Percentiles rank a stretch among this genome's conserved stretches.
Evolutionary conservation across 2,329 filamentous ascomycete genomes (phyloP).

Genomic region (Nannizziopsis arthrosporioides): DNA sequence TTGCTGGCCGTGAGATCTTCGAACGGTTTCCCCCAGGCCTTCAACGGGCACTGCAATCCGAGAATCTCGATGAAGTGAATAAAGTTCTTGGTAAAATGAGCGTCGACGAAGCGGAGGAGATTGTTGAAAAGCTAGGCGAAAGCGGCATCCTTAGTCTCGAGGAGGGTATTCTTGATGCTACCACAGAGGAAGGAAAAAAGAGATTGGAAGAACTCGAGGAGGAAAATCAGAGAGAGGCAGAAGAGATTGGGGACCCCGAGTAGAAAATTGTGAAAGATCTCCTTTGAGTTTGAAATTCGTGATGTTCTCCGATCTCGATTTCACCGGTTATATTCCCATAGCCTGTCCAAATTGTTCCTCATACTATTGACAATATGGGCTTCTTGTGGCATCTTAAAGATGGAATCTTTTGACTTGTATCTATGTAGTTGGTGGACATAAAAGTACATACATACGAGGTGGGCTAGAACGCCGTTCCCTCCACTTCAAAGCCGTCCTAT

Average conservation of each 20-base stretch:
- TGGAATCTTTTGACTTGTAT: no score
- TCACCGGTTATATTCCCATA: no score
- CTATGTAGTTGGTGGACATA: no score
- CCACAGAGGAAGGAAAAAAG: constrained; percentile 71
- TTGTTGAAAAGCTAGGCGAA: constrained; percentile 68
- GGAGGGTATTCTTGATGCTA: constrained; percentile 89
- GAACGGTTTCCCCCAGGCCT: constrained; percentile 73
- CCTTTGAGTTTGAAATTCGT: no score
- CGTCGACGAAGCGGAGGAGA: constrained; percentile 73
- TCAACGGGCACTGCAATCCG: constrained; percentile 71
- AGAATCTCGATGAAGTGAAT: constrained; percentile 79
- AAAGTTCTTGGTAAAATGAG: constrained; percentile 79
- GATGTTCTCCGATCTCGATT: no score
- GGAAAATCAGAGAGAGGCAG: constrained; percentile 30
- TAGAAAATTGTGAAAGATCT: neutral
- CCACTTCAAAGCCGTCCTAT: no score
- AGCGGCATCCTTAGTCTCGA: constrained; percentile 84
- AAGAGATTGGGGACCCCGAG: constrained; percentile 27
- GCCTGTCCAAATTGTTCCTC: no score
- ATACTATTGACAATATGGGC: no score
- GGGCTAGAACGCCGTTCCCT: no score
- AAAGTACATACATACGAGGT: no score
- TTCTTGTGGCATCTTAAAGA: no score
- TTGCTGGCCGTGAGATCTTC: constrained; percentile 61
- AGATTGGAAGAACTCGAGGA: constrained; percentile 65